phyloP scores from a whole-genome alignment of 2,329 filamentous ascomycete species.

The Fusarium sp. region DNA sequence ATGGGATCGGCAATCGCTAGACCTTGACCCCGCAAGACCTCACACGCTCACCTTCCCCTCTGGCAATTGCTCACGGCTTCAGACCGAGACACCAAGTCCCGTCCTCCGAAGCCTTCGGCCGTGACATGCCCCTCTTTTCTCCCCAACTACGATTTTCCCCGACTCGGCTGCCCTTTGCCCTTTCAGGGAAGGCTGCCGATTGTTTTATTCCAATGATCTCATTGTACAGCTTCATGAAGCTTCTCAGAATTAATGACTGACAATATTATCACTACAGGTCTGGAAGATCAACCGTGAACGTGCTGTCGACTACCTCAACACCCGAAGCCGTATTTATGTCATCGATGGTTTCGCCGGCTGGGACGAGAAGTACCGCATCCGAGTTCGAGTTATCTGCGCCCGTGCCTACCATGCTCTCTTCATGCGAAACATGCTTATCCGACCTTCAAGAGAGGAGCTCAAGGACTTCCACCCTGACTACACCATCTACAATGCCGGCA shows the following conservation, averaged over 20 bases:
- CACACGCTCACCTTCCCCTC: constrained; percentile 35
- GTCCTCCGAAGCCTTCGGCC: constrained; percentile 36
- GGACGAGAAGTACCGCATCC: constrained; percentile 98
- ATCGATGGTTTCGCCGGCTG: constrained; percentile 97
- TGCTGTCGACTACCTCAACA: constrained; percentile 99
- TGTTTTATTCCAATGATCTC: constrained; percentile 8
- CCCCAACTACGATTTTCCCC: constrained; percentile 43
- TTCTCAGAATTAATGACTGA: constrained; percentile 31
- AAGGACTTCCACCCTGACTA: constrained; percentile 99
- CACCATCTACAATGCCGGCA: constrained; percentile 99
- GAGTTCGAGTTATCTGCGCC: constrained; percentile 96
- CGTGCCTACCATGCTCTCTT: constrained; percentile 99
- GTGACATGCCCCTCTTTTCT: constrained; percentile 40
- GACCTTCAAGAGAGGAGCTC: constrained; percentile 89
- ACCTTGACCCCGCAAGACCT: constrained; percentile 42
- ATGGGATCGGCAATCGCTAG: constrained; percentile 44
- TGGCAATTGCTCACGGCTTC: constrained; percentile 29
- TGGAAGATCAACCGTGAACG: constrained; percentile 99
- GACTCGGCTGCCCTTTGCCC: constrained; percentile 31
- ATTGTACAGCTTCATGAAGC: constrained; percentile 6
- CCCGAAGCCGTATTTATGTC: constrained; percentile 97
- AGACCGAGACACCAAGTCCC: constrained; percentile 37
- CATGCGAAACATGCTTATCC: constrained; percentile 99
- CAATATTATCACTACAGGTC: constrained; percentile 70
- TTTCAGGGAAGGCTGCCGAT: constrained; percentile 27